Base-by-base conservation (phyloP, 495 filamentous ascomycete genomes). In the Parathielavia appendiculata region DNA sequence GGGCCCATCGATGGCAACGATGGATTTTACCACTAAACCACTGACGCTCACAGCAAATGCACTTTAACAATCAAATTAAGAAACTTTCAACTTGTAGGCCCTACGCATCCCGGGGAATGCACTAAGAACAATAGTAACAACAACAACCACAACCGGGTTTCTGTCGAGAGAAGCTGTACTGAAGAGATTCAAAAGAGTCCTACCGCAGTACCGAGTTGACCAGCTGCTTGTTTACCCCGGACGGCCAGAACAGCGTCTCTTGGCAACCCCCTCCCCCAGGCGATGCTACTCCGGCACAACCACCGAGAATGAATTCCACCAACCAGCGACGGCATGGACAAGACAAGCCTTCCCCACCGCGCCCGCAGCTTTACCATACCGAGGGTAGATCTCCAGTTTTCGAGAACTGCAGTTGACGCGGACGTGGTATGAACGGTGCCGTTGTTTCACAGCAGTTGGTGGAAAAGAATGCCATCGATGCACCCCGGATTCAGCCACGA, bases 1-100 rank as follows among this genome's bases (percentile, higher is more conserved):
- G 73, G 74, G 74, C 74, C 73, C 71, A 74, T 76, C 73, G 73
- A 76, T 76, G 71, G 57, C 57, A 59, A 59, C 57, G 57, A 59
- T 59, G 57, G 49, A 59, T 59, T 59, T 59, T 59, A 59, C 57
- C 57, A 59, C 57, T 59, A 59, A 59, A 59, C 50, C 57, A 59
- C 57, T 59, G 50, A 46, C 57, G 49, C 49, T 20, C 3, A 30
- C 6, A 6, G 6, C 2, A 30, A 30, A 30, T 30, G 6, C n/a
- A n/a, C n/a, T n/a, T n/a, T n/a, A n/a, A n/a, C n/a, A n/a, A n/a
- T n/a, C n/a, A n/a, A n/a, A n/a, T n/a, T n/a, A n/a, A n/a, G n/a
- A n/a, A n/a, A n/a, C n/a, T n/a, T n/a, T n/a, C n/a, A n/a, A n/a
- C n/a, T n/a, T n/a, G n/a, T n/a, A n/a, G n/a, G n/a, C n/a, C n/a